These are phyloP conservation scores for Populus tremula DNA, from an alignment of 345 rosid species.

Conservation along the genomic window DNA sequence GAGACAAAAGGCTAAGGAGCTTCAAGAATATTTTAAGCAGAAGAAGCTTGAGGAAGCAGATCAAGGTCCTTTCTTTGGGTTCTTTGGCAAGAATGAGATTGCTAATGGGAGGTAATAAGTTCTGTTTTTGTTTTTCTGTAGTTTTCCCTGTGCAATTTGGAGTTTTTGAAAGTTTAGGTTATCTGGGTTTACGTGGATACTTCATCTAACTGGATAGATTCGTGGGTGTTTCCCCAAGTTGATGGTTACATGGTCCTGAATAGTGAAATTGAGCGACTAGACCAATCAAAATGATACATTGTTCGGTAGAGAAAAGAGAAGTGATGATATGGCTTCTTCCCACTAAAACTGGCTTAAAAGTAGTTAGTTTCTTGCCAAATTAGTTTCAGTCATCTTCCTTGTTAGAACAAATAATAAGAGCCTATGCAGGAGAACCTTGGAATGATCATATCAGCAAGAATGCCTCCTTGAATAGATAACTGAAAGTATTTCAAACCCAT, in stretches of 20 bases:
- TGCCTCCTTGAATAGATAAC: not conserved
- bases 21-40: conserved; percentile 80
- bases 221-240: not conserved
- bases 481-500: not conserved
- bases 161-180: not conserved
- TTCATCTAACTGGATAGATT: not conserved
- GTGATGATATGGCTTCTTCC: not conserved
- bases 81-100: conserved; percentile 79
- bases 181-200: not conserved
- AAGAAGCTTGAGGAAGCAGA: conserved; percentile 82
- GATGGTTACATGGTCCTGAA: not conserved
- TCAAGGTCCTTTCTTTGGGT: conserved; percentile 93
- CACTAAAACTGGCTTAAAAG: not conserved
- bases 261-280: not conserved
- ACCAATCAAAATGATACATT: not conserved
- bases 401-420: not conserved
- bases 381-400: not conserved
- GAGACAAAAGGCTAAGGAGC: conserved; percentile 85
- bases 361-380: not conserved
- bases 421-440: not conserved
- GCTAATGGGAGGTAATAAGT: conserved; percentile 73
- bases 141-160: not conserved
- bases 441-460: not conserved
- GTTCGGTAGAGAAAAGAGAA: not conserved
- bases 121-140: not conserved